Conservation (phyloP, 345 rosid genomes). For the Fremontodendron californicum region DNA sequence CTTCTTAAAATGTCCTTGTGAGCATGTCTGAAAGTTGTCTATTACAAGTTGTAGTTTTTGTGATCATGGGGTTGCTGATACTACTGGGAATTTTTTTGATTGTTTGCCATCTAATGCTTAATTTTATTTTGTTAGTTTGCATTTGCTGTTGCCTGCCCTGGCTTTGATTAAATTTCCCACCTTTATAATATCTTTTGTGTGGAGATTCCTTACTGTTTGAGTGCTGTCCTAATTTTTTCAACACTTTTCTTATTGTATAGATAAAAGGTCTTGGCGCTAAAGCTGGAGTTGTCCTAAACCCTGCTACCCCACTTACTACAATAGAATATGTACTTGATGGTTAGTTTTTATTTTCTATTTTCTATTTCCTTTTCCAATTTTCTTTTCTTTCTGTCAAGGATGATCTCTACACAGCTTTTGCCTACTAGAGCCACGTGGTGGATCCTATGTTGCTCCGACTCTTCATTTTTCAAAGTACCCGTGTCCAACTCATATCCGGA, state of each 20-base stretch:
- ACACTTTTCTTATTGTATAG: conserved; percentile 31
- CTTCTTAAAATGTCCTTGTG: neutral
- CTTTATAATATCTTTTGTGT: neutral
- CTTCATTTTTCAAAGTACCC: too few species aligned
- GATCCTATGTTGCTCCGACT: neutral
- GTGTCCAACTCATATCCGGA: too few species aligned
- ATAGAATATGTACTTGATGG: conserved; percentile 90
- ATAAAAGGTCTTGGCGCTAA: conserved; percentile 87
- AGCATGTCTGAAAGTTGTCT: too few species aligned
- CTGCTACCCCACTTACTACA: conserved; percentile 76
- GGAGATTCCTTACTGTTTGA: neutral
- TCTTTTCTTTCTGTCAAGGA: neutral
- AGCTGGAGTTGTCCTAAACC: conserved; percentile 97
- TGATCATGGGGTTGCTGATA: neutral
- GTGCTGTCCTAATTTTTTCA: neutral
- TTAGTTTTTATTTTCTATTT: conserved; percentile 34
- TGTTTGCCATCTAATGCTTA: neutral
- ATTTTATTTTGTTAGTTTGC: conserved; percentile 7
- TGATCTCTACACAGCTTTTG: neutral
- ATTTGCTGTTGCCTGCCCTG: neutral
- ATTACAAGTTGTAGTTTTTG: neutral
- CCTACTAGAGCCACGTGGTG: neutral
- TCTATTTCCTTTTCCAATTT: neutral
- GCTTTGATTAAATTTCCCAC: neutral
- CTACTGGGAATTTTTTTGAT: neutral